Conservation (phyloP, 352 stramenopile genomes). For the Pythium diclinum region DNA sequence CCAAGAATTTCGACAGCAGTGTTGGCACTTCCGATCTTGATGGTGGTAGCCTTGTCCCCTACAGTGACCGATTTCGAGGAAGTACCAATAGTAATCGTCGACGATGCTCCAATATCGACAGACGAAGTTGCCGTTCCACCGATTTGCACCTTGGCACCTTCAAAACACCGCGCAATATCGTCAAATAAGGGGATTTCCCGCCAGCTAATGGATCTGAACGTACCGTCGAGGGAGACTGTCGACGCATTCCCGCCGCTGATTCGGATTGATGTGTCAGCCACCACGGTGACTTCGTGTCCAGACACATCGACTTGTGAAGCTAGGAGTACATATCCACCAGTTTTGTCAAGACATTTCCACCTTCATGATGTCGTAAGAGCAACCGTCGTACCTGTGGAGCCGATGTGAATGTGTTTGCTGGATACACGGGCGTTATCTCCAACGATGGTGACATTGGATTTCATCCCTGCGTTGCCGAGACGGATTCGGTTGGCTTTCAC, state of each 20-base stretch:
- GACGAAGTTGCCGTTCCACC: slow-evolving; percentile 12
- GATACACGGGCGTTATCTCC: slow-evolving; percentile 5
- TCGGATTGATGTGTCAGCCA: background rate
- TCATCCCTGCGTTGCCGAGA: slow-evolving; percentile 16
- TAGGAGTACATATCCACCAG: background rate
- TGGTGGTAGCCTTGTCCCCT: slow-evolving; percentile 7
- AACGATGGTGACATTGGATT: slow-evolving; percentile 16
- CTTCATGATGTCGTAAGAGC: background rate
- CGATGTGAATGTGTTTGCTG: slow-evolving; percentile 9
- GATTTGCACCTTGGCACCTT: slow-evolving; percentile 3
- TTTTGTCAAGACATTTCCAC: background rate
- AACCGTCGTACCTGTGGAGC: slow-evolving; percentile 6
- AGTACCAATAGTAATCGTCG: background rate
- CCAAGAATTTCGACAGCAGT: slow-evolving; percentile 14
- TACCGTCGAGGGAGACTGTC: background rate
- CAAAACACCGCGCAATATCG: background rate
- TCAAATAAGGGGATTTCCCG: background rate
- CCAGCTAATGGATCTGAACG: background rate
- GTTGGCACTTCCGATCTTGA: slow-evolving; percentile 17
- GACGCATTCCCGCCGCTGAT: background rate
- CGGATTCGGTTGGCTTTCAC: slow-evolving; percentile 16
- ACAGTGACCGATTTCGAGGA: slow-evolving; percentile 2
- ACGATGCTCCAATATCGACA: slow-evolving; percentile 7
- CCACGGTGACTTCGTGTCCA: background rate
- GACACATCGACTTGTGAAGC: background rate